phyloP scores from a whole-genome alignment of 352 stramenopile species.

The Peronospora farinosa region DNA sequence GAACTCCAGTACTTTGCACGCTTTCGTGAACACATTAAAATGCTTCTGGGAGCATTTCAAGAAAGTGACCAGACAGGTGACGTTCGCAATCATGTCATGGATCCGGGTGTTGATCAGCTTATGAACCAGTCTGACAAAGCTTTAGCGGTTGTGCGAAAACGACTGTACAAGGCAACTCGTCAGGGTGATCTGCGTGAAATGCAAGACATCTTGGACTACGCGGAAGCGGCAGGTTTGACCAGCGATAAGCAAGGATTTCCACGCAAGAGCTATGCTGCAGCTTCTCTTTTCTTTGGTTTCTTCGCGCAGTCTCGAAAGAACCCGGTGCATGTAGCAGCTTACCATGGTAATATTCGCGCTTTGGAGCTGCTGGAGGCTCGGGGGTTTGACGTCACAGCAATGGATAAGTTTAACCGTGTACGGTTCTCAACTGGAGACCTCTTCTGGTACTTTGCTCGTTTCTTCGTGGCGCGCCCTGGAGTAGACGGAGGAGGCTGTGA shows the following conservation, averaged over 20 bases:
- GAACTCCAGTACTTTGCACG: slow-evolving; percentile 67
- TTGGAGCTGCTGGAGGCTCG: slow-evolving; percentile 47
- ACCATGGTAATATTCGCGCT: slow-evolving; percentile 63
- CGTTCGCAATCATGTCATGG: slow-evolving; percentile 60
- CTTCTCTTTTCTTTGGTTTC: slow-evolving; percentile 44
- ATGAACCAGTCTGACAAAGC: slow-evolving; percentile 52
- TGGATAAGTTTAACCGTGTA: slow-evolving; percentile 78
- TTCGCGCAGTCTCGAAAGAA: slow-evolving; percentile 75
- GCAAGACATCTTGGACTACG: slow-evolving; percentile 52
- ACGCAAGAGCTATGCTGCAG: slow-evolving; percentile 40
- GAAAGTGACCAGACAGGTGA: slow-evolving; percentile 72
- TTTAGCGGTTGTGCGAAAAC: slow-evolving; percentile 51
- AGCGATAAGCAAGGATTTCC: slow-evolving; percentile 47
- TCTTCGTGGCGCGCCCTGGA: slow-evolving; percentile 52
- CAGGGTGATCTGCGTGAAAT: slow-evolving; percentile 60
- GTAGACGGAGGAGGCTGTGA: slow-evolving; percentile 27
- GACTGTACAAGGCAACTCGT: slow-evolving; percentile 66
- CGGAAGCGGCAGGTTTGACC: slow-evolving; percentile 33
- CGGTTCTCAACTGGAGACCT: slow-evolving; percentile 75
- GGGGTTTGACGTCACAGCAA: slow-evolving; percentile 53
- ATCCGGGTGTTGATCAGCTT: slow-evolving; percentile 44
- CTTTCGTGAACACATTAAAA: slow-evolving; percentile 80
- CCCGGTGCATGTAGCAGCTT: slow-evolving; percentile 68
- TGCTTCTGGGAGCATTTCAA: slow-evolving; percentile 74
- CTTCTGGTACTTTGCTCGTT: slow-evolving; percentile 75